Evolutionary conservation across 371 early-diverging fungal genomes (phyloP), one percentile per base, ranked within the genome.

Genomic region (Mortierella sp.): DNA sequence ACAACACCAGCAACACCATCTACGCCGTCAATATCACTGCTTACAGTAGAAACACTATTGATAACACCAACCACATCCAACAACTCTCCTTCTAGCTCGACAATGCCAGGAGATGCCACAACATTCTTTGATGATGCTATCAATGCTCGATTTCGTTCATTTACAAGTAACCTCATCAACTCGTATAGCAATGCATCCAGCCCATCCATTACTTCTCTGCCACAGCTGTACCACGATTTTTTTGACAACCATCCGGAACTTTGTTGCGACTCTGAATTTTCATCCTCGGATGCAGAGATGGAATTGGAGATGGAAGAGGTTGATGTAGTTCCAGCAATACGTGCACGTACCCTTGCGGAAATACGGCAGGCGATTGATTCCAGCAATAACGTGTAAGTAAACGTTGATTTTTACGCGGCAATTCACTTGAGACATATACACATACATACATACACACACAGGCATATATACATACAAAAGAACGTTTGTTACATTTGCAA

Each of bases 71-170:
- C 72, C 9, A 71, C 72, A 1, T 28, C 26, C 45, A 29, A 12
- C 29, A 65, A 60, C 17, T 65, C 72, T 3, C 65, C 72, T 37
- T 43, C 66, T 13, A 29, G 42, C 1, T 60, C 59, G 9, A 42
- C 29, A 17, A 60, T 64, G 22, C 6, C 42, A 17, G 66, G 43
- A n/a, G 66, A 72, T 3, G 58, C 78, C 1, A 79, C 31, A 9
- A 79, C 79, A 19, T 79, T 65, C 45, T 79, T 79, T 47, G 79
- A 79, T 61, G 79, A 79, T 34, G 58, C 72, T 28, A 26, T 79
- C 58, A 70, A 73, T 37, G 64, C 45, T 26, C 63, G 35, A 19
- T 28, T 29, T n/a, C 26, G 32, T 49, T n/a, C 40, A 4, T 23
- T 23, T 6, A 45, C 35, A 17, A n/a, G 37, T 19, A 9, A 8